A percentile compares a stretch with the other conserved stretches of the same genome.
These are phyloP conservation scores for Phytopythium oedochilum DNA, from an alignment of 352 stramenopile genomes.

Conservation along the genomic window DNA sequence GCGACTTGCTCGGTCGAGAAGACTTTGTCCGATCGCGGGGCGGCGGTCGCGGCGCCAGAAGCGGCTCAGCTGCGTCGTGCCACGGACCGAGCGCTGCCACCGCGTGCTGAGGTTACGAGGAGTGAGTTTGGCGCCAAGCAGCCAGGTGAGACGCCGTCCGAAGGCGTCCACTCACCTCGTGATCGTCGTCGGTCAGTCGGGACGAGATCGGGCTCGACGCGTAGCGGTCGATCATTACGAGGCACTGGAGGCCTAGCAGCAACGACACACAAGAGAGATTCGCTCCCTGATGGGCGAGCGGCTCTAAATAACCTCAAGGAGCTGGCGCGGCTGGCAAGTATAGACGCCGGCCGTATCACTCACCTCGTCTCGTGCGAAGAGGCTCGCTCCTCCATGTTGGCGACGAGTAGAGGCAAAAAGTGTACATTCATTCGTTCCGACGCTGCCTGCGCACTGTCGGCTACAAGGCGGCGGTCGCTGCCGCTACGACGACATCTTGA, in stretches of 20 bases:
- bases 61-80: not conserved
- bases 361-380: too few relatives aligned
- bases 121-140: not conserved
- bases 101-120: not conserved
- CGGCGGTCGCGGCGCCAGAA: not conserved
- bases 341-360: too few relatives aligned
- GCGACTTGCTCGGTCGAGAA: not conserved
- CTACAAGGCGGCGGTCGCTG: too few relatives aligned
- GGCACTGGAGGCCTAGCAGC: not conserved
- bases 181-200: not conserved
- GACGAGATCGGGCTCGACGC: not conserved
- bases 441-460: not conserved
- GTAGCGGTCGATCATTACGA: not conserved
- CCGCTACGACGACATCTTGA: constrained; percentile 48
- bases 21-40: not conserved
- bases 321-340: too few relatives aligned
- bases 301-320: too few relatives aligned
- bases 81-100: not conserved
- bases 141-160: not conserved
- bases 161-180: not conserved
- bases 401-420: not conserved
- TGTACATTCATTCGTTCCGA: not conserved
- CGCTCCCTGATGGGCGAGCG: too few relatives aligned
- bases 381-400: too few relatives aligned
- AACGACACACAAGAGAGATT: too few relatives aligned